Base-by-base conservation (phyloP, 2,329 filamentous ascomycete species). In the Dactylellina drechsleri region DNA sequence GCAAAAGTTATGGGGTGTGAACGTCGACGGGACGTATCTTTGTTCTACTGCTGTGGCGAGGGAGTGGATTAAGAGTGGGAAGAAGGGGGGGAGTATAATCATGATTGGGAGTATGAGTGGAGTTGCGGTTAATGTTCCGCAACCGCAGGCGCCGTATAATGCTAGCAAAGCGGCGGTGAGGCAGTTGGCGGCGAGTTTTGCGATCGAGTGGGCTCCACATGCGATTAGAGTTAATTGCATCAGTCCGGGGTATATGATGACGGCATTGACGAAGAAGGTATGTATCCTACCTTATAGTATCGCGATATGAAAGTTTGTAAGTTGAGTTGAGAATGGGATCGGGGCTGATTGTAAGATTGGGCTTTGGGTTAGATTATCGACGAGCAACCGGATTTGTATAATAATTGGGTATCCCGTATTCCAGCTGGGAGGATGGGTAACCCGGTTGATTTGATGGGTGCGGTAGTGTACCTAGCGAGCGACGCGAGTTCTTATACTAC, bases 81-180 rank as follows among this genome's bases (percentile, higher is more conserved):
- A 93, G 81, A 85, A 87, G 4, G 85, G 87, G 0, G 94, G 93
- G 50, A 95, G 91, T 84, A 93, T 98, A 82, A 92, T 97, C 79
- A 91, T 97, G 84, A 95, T 97, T 80, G 94, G 93, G 28, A 95
- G 91, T 86, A 98, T 98, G 93, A 93, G 91, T 60, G 94, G 93
- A 52, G 84, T 90, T 66, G 93, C 98, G 79, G 94, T 98, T 82
- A 98, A 98, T 80, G 91, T 97, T 7, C 94, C 94, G 15, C 94
- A 98, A 82, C 93, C 92, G 0, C 94, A 98, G 82, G 92, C 88
- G 26, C 53, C 66, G 41, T 72, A 67, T 65, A 74, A 59, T 40
- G 92, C 91, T 4, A 89, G 93, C 76, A 98, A 98, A 84, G 94
- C 95, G 41, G 95, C 92, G 10, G 91, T 98, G 53, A 87, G 93